Conservation (phyloP, 805 yeast species). For the Monosporozyma unispora region DNA sequence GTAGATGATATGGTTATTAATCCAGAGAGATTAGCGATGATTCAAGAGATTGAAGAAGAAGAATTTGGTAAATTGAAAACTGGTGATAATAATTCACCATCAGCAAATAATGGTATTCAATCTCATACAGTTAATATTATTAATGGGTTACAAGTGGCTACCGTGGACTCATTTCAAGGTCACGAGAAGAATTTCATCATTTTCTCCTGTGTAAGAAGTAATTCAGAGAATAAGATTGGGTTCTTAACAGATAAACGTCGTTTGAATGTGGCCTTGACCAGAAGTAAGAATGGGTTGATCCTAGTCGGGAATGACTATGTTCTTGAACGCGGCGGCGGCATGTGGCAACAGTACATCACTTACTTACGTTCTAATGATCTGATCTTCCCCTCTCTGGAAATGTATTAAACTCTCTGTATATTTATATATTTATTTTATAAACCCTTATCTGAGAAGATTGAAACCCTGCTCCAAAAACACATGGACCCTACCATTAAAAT, state of each 20-base stretch:
- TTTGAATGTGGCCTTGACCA: constrained; percentile 8
- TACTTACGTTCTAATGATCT: constrained; percentile 31
- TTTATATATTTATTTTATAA: too few species aligned
- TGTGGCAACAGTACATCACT: constrained; percentile 45
- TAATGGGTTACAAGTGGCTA: constrained; percentile 39
- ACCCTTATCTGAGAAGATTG: neutral
- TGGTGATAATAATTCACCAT: constrained; percentile 25
- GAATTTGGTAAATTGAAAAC: constrained; percentile 30
- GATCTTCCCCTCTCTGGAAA: constrained; percentile 20
- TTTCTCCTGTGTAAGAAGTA: constrained; percentile 69
- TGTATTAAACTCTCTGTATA: constrained; percentile 9
- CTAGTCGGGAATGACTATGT: constrained; percentile 53
- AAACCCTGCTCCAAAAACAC: neutral
- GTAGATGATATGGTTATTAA: constrained; percentile 46
- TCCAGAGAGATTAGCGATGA: constrained; percentile 41
- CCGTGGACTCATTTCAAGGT: constrained; percentile 91
- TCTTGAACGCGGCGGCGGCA: constrained; percentile 35
- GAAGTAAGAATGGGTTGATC: constrained; percentile 52
- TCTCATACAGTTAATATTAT: constrained; percentile 27
- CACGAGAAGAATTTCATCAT: constrained; percentile 78
- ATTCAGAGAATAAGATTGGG: constrained; percentile 45
- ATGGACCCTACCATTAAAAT: too few species aligned
- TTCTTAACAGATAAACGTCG: constrained; percentile 31
- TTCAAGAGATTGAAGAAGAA: constrained; percentile 51
- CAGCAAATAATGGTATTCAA: constrained; percentile 4